Conservation (phyloP, 352 stramenopile species). For the Phytophthora ramorum region DNA sequence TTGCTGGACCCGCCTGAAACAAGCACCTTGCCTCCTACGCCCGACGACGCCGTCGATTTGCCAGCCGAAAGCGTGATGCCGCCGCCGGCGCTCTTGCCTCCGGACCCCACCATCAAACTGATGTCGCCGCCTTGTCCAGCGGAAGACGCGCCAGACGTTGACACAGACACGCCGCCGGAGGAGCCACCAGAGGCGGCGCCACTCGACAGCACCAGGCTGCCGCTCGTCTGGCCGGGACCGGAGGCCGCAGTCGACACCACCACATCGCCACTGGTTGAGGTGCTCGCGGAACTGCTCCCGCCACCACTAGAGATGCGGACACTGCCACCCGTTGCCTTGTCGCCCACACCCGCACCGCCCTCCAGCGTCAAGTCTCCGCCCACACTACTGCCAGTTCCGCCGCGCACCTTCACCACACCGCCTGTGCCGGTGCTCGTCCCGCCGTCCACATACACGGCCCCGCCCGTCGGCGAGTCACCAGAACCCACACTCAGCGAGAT, state of each 20-base stretch:
- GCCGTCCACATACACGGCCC: background rate
- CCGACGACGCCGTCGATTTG: slow-evolving; percentile 6
- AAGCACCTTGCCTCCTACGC: background rate
- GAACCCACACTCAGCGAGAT: slow-evolving; percentile 13
- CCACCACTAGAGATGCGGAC: slow-evolving; percentile 8
- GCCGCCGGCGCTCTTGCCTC: slow-evolving; percentile 1
- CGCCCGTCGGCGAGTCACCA: background rate
- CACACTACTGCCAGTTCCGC: background rate
- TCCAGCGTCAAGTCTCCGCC: background rate
- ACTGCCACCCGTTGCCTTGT: slow-evolving; percentile 4
- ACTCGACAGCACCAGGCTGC: background rate
- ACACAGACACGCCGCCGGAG: background rate
- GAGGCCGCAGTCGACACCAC: background rate
- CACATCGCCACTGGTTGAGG: slow-evolving; percentile 11
- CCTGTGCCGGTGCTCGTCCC: slow-evolving; percentile 1
- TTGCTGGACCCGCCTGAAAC: background rate
- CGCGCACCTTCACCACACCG: background rate
- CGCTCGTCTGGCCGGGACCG: background rate
- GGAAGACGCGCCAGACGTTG: background rate
- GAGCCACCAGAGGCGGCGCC: no score
- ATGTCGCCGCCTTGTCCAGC: background rate
- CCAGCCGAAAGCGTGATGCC: slow-evolving; percentile 13
- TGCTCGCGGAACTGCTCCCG: background rate
- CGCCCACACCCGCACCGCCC: background rate
- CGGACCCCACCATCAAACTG: slow-evolving; percentile 4